A percentile compares a stretch with the other conserved stretches of the same genome.
phyloP scores from a whole-genome alignment of 257 asterid genomes.

The Capsicum pubescens region DNA sequence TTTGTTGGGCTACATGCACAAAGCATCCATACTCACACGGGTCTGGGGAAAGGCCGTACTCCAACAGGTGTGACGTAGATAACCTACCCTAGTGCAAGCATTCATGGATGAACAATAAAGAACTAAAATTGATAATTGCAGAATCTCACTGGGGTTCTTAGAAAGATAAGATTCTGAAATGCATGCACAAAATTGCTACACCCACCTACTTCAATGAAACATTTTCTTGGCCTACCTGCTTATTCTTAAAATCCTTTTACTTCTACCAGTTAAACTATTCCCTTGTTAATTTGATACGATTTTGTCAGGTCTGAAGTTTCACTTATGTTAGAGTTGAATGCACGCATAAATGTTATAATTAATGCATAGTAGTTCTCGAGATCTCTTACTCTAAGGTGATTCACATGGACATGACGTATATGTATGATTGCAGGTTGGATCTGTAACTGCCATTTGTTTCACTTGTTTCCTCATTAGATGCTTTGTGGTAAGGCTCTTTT shows the following conservation, averaged over 20 bases:
- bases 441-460: conserved; percentile 92
- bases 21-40: not conserved
- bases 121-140: not conserved
- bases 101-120: not conserved
- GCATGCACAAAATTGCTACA: not conserved
- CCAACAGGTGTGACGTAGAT: not conserved
- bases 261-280: not conserved
- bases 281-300: not conserved
- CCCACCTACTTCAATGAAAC: not conserved
- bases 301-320: conserved; percentile 7
- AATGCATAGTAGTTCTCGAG: not conserved
- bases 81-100: not conserved
- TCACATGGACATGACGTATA: not conserved
- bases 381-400: not conserved
- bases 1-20: not conserved
- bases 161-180: not conserved
- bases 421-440: conserved; percentile 72
- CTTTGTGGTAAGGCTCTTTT: conserved; percentile 68
- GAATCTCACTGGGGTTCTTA: not conserved
- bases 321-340: not conserved
- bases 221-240: not conserved
- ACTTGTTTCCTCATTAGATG: conserved; percentile 86
- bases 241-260: not conserved
- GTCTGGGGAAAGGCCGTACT: not conserved
- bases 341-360: not conserved